Evolutionary conservation across 306 rosid genomes (phyloP), one percentile per base, ranked within the genome.

Genomic region (Lagenaria siceraria): DNA sequence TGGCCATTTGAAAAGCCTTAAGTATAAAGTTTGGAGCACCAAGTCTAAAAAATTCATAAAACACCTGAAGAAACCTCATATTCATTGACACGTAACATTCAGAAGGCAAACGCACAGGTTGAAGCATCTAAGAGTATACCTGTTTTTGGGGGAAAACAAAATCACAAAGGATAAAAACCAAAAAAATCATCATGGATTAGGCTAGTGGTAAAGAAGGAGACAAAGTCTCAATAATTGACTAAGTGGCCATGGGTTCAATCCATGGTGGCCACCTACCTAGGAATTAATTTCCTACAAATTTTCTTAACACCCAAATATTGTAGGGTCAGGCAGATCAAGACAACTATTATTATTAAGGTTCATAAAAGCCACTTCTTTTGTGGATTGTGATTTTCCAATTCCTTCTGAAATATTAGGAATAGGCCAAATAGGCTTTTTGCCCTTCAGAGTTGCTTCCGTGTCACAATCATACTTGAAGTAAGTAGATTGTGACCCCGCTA

Each of bases 31-130:
- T 4, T 35, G n/a, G 6, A 35, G 38, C 4, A 35, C 38, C 38
- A 35, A 4, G 38, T 35, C 5, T 35, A 35, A 6, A 1, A 35
- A 35, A 35, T 35, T 77, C 75, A 22, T 43, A 42, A 78, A 58
- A 76, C 42, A 78, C 90, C 94, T 78, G 97, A 87, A 82, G 90
- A 88, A 53, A 93, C 94, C 79, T 91, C 88, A 77, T 88, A 93
- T 79, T 90, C 94, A 72, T 86, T 76, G 21, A 87, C 74, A 21
- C 89, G 89, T 74, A 91, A 78, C 29, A 90, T 51, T 18, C 91
- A 92, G 78, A 93, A 93, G 64, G 97, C 93, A 86, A 88, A 80
- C 35, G 97, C 96, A 63, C 92, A 88, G 21, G 89, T 90, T 31
- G 91, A 82, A 40, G 92, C 77, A 60, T 91, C 96, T 63, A 86